A percentile compares a stretch with the other conserved stretches of the same genome.
phyloP scores from a whole-genome alignment of 1,284 basidiomycete species.

The Earliella scabrosa region DNA sequence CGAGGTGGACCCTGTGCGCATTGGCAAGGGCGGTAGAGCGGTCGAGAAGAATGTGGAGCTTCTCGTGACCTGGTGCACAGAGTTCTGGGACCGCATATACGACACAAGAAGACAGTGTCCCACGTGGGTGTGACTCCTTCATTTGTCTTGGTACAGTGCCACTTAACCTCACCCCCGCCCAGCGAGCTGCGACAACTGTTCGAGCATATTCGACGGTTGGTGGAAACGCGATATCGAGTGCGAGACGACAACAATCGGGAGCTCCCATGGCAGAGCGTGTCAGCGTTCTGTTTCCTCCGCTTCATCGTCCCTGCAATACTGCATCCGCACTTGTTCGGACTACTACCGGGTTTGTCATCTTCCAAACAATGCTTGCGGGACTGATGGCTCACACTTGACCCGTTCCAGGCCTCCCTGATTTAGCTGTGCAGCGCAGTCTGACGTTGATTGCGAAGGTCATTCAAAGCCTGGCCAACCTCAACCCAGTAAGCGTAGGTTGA shows the following conservation, averaged over 20 bases:
- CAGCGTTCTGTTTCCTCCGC: conserved; percentile 83
- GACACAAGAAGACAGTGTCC: conserved; percentile 74
- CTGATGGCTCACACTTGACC: background rate
- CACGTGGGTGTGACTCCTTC: conserved; percentile 53
- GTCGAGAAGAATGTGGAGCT: conserved; percentile 72
- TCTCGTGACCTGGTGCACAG: conserved; percentile 75
- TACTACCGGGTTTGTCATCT: conserved; percentile 65
- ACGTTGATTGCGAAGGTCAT: conserved; percentile 81
- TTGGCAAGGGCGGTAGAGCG: conserved; percentile 59
- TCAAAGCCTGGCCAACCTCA: conserved; percentile 81
- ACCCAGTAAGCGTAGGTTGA: conserved; percentile 52
- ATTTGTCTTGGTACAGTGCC: background rate
- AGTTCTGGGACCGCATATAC: conserved; percentile 82
- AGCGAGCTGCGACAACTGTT: conserved; percentile 82
- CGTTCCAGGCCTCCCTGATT: conserved; percentile 61
- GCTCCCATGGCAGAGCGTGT: conserved; percentile 79
- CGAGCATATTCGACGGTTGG: conserved; percentile 69
- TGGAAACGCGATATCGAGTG: conserved; percentile 63
- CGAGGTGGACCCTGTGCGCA: conserved; percentile 76
- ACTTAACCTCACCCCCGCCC: conserved; percentile 6
- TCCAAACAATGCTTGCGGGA: background rate
- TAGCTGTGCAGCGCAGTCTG: conserved; percentile 71
- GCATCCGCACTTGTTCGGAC: conserved; percentile 76
- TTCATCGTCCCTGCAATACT: conserved; percentile 85
- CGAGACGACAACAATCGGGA: conserved; percentile 50